A percentile compares a stretch with the other conserved stretches of the same genome.
phyloP scores from a whole-genome alignment of 2,329 filamentous ascomycete genomes.

The Fusarium decemcellulare region DNA sequence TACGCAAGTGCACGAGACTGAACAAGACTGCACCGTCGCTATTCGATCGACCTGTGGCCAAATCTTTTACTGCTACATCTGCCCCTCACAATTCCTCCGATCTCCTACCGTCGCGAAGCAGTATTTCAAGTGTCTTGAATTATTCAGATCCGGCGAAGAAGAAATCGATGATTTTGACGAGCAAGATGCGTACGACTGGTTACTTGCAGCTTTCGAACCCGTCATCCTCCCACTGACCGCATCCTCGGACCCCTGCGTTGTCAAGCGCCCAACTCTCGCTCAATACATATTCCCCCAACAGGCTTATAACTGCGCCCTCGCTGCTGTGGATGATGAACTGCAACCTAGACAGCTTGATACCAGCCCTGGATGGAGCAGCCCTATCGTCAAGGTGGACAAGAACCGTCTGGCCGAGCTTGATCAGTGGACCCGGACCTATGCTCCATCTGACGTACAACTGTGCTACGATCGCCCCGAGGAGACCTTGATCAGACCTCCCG shows the following conservation, averaged over 20 bases:
- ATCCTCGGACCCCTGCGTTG: accelerated
- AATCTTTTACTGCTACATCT: neutral
- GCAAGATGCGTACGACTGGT: neutral
- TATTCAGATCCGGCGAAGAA: neutral
- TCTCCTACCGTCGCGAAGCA: neutral
- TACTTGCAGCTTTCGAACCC: neutral
- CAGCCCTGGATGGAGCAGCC: neutral
- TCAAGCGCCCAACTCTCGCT: neutral
- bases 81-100: neutral
- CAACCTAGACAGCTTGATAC: accelerated
- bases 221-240: neutral
- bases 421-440: neutral
- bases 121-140: neutral
- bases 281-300: neutral
- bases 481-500: neutral
- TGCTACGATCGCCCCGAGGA: neutral
- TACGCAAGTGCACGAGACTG: neutral
- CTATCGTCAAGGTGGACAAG: neutral
- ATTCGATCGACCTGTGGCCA: neutral
- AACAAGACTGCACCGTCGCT: neutral
- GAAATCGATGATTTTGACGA: neutral
- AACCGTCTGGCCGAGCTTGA: neutral
- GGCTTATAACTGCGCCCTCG: accelerated
- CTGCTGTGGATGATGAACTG: neutral
- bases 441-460: neutral